Conservation (phyloP, 768 basidiomycete species). For the Mycena vitilis region DNA sequence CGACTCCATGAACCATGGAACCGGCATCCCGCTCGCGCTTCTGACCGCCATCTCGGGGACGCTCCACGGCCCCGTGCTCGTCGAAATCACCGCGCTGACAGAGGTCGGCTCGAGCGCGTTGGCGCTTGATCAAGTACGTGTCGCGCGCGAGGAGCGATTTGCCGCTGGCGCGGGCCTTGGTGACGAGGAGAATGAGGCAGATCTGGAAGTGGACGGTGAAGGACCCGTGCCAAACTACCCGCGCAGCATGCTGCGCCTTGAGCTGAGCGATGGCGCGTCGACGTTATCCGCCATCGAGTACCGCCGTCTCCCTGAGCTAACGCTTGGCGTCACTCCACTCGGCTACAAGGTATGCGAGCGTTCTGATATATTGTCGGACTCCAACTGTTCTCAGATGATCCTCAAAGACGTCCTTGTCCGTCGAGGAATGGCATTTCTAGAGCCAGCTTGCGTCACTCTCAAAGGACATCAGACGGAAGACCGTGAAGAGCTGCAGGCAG, state of each 20-base stretch:
- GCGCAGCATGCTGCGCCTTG: conserved; percentile 79
- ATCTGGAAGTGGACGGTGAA: conserved; percentile 72
- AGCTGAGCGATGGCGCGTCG: conserved; percentile 82
- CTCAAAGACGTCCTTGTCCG: conserved; percentile 77
- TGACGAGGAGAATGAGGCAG: conserved; percentile 63
- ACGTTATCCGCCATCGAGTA: conserved; percentile 84
- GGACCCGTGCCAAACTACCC: conserved; percentile 87
- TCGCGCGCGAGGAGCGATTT: conserved; percentile 71
- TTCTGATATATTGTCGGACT: neutral
- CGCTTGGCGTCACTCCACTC: conserved; percentile 79
- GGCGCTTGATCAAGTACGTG: conserved; percentile 75
- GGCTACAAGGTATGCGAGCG: conserved; percentile 78
- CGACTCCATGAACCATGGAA: conserved; percentile 78
- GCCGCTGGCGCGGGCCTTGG: conserved; percentile 61
- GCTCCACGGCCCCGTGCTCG: conserved; percentile 65
- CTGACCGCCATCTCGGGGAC: conserved; percentile 49
- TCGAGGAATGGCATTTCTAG: conserved; percentile 80
- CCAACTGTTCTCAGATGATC: conserved; percentile 61
- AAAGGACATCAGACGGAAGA: conserved; percentile 75
- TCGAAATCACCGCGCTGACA: conserved; percentile 81
- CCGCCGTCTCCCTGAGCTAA: conserved; percentile 69
- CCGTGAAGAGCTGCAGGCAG: conserved; percentile 66
- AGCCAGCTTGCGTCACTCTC: conserved; percentile 71
- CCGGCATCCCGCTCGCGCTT: conserved; percentile 69
- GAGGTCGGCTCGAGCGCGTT: conserved; percentile 91